These are phyloP conservation scores for Tuber borchii DNA, from an alignment of 495 filamentous ascomycete species.

Conservation along the genomic window DNA sequence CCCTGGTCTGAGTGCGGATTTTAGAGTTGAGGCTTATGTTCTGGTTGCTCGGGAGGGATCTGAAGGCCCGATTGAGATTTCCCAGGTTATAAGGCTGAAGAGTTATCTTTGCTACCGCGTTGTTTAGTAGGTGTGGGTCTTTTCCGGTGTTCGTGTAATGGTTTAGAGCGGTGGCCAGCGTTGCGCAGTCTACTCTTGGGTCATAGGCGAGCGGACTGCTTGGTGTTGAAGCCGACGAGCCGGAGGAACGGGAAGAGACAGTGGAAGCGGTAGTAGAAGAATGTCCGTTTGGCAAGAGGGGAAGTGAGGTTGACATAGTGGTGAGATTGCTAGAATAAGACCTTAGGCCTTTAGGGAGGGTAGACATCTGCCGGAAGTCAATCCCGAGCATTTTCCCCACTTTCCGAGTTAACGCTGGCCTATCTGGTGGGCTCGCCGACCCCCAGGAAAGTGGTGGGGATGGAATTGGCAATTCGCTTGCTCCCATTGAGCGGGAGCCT, in stretches of 20 bases:
- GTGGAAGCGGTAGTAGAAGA: constrained; percentile 7
- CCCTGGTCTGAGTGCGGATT: constrained; percentile 26
- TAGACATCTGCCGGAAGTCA: constrained; percentile 9
- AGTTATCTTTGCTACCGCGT: constrained; percentile 9
- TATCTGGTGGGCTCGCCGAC: constrained; percentile 8
- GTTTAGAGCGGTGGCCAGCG: constrained; percentile 23
- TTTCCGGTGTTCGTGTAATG: constrained; percentile 6
- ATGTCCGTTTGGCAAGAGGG: constrained; percentile 9
- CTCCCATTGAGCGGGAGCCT: constrained; percentile 4
- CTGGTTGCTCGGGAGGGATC: constrained; percentile 15
- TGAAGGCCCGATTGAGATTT: constrained; percentile 20
- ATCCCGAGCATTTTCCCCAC: constrained; percentile 34
- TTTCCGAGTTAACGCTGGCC: constrained; percentile 22
- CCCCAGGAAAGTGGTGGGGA: constrained; percentile 9
- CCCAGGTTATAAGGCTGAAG: constrained; percentile 26
- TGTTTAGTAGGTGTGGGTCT: constrained; percentile 26
- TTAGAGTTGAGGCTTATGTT: constrained; percentile 17
- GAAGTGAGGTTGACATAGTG: constrained; percentile 11
- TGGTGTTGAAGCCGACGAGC: constrained; percentile 10
- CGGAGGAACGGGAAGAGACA: constrained; percentile 5
- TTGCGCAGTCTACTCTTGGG: constrained; percentile 24
- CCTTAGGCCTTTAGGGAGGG: constrained; percentile 2
- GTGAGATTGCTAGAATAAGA: background rate
- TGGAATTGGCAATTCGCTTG: constrained; percentile 7
- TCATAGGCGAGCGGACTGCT: constrained; percentile 22